Evolutionary conservation across 495 filamentous ascomycete genomes (phyloP).

Genomic region (Aspergillus kassunensis): DNA sequence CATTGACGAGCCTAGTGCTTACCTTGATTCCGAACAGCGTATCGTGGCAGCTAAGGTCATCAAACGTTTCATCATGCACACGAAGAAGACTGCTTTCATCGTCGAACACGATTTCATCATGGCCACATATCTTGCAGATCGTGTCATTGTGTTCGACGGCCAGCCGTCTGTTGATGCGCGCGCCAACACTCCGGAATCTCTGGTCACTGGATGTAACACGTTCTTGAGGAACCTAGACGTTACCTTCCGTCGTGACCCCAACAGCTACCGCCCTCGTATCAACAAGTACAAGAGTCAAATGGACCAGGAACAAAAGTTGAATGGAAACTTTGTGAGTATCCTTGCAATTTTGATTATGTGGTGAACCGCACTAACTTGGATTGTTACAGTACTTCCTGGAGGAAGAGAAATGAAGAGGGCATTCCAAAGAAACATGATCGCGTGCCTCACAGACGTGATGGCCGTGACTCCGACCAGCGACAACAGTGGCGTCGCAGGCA

Average conservation of each 20-base stretch:
- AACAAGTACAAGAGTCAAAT: constrained; percentile 95
- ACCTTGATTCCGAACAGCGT: constrained; percentile 98
- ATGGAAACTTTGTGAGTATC: constrained; percentile 79
- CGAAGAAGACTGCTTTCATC: constrained; percentile 98
- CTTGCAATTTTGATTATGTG: not conserved
- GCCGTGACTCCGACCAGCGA: constrained; percentile 39
- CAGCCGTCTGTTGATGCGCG: constrained; percentile 81
- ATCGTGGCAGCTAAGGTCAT: constrained; percentile 95
- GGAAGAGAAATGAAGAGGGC: constrained; percentile 75
- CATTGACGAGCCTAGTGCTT: constrained; percentile 92
- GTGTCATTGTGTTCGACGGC: constrained; percentile 97
- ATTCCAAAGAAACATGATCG: constrained; percentile 45
- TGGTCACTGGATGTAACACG: constrained; percentile 93
- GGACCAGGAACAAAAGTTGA: constrained; percentile 94
- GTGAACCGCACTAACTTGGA: not conserved
- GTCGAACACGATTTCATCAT: constrained; percentile 99
- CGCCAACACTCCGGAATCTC: constrained; percentile 83
- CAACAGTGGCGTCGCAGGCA: constrained; percentile 32
- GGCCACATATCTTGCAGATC: constrained; percentile 95
- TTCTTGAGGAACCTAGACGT: constrained; percentile 96
- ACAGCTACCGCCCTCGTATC: constrained; percentile 92
- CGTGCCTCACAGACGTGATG: constrained; percentile 39
- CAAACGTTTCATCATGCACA: constrained; percentile 99
- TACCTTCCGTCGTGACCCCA: constrained; percentile 96
- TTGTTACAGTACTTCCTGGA: constrained; percentile 75